A percentile compares a stretch with the other conserved stretches of the same genome.
Evolutionary conservation across 805 yeast genomes (phyloP).

Genomic region (Metahyphopichia silvanorum): DNA sequence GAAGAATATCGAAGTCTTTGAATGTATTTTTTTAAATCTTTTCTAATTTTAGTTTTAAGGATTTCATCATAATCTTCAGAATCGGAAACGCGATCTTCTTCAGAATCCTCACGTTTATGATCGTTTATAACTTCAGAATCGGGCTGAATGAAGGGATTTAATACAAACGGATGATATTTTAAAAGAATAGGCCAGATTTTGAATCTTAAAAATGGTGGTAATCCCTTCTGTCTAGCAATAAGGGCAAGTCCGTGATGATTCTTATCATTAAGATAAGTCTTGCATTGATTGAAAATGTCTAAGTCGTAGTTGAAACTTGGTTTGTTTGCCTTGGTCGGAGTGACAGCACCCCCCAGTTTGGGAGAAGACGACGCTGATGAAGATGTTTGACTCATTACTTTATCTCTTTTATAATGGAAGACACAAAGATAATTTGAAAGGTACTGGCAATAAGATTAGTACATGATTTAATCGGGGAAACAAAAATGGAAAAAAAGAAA

Average conservation of each 20-base stretch:
- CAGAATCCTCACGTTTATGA: constrained; percentile 8
- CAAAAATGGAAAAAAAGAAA: too few relatives aligned
- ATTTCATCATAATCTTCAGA: constrained; percentile 16
- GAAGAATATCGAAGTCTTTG: constrained; percentile 38
- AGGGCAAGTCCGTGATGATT: constrained; percentile 76
- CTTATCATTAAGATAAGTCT: constrained; percentile 50
- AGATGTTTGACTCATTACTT: too few relatives aligned
- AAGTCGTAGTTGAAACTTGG: constrained; percentile 34
- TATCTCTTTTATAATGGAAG: too few relatives aligned
- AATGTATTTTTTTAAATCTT: constrained; percentile 62
- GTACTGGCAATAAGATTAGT: too few relatives aligned
- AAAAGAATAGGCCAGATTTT: constrained; percentile 82
- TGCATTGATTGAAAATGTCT: constrained; percentile 52
- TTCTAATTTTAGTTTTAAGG: constrained; percentile 37
- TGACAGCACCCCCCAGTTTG: too few relatives aligned
- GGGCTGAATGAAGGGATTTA: constrained; percentile 68
- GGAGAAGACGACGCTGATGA: neutral
- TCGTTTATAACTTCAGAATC: constrained; percentile 37
- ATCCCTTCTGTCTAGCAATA: constrained; percentile 77
- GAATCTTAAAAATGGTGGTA: constrained; percentile 78
- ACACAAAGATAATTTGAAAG: too few relatives aligned
- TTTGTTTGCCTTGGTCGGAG: constrained; percentile 3
- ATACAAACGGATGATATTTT: constrained; percentile 81
- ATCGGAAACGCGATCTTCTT: constrained; percentile 11
- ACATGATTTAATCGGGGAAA: too few relatives aligned